Evolutionary conservation across 1,284 basidiomycete genomes (phyloP).

Genomic region (Waitea zeae): DNA sequence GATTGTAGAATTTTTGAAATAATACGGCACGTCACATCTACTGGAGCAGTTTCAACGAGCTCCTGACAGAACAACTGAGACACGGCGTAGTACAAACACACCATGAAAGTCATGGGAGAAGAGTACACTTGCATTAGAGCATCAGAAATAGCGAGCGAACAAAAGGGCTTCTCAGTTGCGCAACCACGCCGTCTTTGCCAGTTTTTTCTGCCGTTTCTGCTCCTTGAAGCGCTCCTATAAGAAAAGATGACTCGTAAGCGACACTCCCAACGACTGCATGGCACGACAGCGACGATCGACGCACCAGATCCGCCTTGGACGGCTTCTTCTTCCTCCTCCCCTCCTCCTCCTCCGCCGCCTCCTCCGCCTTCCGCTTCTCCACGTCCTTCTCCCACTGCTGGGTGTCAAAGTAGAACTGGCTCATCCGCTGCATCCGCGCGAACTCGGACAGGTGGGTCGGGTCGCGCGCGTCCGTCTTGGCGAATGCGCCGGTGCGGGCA

Average conservation of each 20-base stretch:
- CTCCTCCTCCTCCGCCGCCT: constrained; percentile 35
- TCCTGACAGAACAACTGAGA: too few relatives aligned
- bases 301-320: constrained; percentile 76
- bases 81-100: too few relatives aligned
- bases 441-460: constrained; percentile 70
- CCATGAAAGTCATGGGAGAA: too few relatives aligned
- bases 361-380: constrained; percentile 33
- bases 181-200: constrained; percentile 79
- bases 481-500: constrained; percentile 67
- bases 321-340: constrained; percentile 51
- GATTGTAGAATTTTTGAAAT: too few relatives aligned
- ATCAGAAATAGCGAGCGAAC: too few relatives aligned
- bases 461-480: constrained; percentile 44
- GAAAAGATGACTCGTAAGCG: constrained; percentile 7
- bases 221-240: constrained; percentile 73
- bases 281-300: constrained; percentile 13
- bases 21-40: too few relatives aligned
- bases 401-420: constrained; percentile 79
- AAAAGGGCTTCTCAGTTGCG: too few relatives aligned
- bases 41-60: too few relatives aligned
- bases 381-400: constrained; percentile 65
- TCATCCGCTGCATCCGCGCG: constrained; percentile 74
- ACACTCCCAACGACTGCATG: constrained; percentile 5
- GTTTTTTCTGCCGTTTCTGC: constrained; percentile 71
- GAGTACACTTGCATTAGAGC: too few relatives aligned